phyloP scores from a whole-genome alignment of 345 rosid genomes.

The Citrus maxima region DNA sequence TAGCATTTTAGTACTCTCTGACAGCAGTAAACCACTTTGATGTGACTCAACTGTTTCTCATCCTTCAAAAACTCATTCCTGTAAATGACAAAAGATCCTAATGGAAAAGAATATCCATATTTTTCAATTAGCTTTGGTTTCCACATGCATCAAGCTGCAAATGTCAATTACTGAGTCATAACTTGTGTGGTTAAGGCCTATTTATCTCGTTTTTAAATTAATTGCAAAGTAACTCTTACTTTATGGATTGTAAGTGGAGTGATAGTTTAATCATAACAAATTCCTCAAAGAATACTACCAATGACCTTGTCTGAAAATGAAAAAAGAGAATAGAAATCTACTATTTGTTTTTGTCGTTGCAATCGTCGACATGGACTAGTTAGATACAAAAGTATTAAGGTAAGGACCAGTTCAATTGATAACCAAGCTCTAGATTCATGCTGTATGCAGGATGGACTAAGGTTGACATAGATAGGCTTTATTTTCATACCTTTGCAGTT shows the following conservation, averaged over 20 bases:
- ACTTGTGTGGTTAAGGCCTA: background rate
- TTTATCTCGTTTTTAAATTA: too few species aligned
- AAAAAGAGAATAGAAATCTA: background rate
- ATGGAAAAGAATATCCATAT: background rate
- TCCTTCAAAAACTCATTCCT: background rate
- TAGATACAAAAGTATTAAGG: background rate
- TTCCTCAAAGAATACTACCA: background rate
- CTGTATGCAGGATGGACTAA: background rate
- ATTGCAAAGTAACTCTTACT: background rate
- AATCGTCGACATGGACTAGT: background rate
- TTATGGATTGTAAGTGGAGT: background rate
- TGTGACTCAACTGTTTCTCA: background rate
- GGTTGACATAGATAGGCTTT: background rate
- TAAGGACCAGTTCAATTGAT: background rate
- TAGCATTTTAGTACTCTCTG: background rate
- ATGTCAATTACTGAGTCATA: background rate
- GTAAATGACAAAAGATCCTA: background rate
- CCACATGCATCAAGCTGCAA: background rate
- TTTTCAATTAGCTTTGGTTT: background rate
- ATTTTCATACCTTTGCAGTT: background rate
- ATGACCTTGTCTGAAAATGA: background rate
- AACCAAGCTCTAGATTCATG: background rate
- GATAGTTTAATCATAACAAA: background rate
- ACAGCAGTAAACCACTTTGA: background rate
- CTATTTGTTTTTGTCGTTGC: background rate